Evolutionary conservation across 2,329 filamentous ascomycete genomes (phyloP), one percentile per base, ranked within the genome.

Genomic region (Lecanicillium sp.): DNA sequence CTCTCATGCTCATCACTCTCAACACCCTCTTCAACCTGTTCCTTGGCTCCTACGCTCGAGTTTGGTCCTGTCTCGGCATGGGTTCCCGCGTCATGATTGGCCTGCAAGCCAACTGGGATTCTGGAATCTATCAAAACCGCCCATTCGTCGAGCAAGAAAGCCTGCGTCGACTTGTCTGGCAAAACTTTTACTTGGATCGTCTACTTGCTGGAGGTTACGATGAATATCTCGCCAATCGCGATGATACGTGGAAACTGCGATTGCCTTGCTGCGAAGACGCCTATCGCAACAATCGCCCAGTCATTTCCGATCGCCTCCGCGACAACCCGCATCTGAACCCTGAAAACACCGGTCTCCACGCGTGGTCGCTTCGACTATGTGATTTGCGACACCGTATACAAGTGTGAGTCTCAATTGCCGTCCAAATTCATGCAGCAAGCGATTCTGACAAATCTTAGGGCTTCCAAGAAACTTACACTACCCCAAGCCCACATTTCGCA

Each of bases 31-130:
- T 67, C 50, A 64, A 69, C 50, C 60, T 67, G 27, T 54, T 68
- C 21, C 58, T 60, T 9, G 63, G 63, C 20, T 61, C 63, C 26
- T 63, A 65, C 44, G 62, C 64, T 48, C 68, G 68, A 51, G 62
- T 67, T 10, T 70, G 67, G 67, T 65, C 68, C 49, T 65, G 64
- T 39, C 62, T 67, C 38, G 65, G 65, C 5, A 55, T 67, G 7
- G 65, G 64, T 3, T 59, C 60, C 8, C 60, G 67, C 17, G 55
- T 68, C 35, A 64, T 69, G 60, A 56, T 63, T 15, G 67, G 65
- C 11, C 54, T 69, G 20, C 67, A 68, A 44, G 52, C 67, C 8
- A 70, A 70, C 52, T 69, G 66, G 67, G 64, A 69, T 26, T 60
- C 52, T 9, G 60, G 36, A 48, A 56, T 21, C 51, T 60, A 12